These are phyloP conservation scores for Pestalotiopsis sp. DNA, from an alignment of 2,329 filamentous ascomycete species.

Conservation along the genomic window DNA sequence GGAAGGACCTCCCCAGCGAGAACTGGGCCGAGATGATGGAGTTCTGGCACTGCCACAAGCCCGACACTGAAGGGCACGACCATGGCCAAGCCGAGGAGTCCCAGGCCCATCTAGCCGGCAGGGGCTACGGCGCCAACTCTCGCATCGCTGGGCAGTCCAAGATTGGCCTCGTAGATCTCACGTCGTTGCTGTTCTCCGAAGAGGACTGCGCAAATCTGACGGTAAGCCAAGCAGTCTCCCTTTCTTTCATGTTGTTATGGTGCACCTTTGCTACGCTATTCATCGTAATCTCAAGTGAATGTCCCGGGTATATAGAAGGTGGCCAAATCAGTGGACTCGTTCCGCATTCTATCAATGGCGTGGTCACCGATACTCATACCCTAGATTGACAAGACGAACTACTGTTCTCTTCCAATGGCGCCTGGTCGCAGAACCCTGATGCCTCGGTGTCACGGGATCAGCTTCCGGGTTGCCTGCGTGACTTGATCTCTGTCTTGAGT, in stretches of 20 bases:
- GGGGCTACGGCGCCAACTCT: constrained; percentile 84
- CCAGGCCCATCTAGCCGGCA: constrained; percentile 55
- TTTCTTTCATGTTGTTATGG: background rate
- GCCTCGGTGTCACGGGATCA: constrained; percentile 42
- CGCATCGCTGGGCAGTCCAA: constrained; percentile 67
- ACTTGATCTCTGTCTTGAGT: constrained; percentile 34
- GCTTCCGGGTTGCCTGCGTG: constrained; percentile 16
- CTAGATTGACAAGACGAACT: constrained; percentile 48
- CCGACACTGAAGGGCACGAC: constrained; percentile 58
- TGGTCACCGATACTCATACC: constrained; percentile 72
- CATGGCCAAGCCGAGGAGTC: constrained; percentile 20
- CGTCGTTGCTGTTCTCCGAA: constrained; percentile 72
- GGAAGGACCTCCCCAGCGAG: constrained; percentile 94
- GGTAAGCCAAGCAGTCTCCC: constrained; percentile 33
- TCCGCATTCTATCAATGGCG: constrained; percentile 48
- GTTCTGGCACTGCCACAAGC: constrained; percentile 99
- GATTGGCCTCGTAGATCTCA: constrained; percentile 79
- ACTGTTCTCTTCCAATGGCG: constrained; percentile 27
- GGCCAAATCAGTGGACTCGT: constrained; percentile 48
- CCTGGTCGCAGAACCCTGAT: constrained; percentile 38
- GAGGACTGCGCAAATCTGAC: constrained; percentile 60
- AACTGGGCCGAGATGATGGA: constrained; percentile 99
- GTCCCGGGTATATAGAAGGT: constrained; percentile 63
- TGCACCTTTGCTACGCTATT: constrained; percentile 15
- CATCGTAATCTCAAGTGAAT: constrained; percentile 12